Percentiles rank a stretch among this genome's conserved stretches.
Conservation (phyloP, 2,329 filamentous ascomycete species). For the Coniochaeta sp. region DNA sequence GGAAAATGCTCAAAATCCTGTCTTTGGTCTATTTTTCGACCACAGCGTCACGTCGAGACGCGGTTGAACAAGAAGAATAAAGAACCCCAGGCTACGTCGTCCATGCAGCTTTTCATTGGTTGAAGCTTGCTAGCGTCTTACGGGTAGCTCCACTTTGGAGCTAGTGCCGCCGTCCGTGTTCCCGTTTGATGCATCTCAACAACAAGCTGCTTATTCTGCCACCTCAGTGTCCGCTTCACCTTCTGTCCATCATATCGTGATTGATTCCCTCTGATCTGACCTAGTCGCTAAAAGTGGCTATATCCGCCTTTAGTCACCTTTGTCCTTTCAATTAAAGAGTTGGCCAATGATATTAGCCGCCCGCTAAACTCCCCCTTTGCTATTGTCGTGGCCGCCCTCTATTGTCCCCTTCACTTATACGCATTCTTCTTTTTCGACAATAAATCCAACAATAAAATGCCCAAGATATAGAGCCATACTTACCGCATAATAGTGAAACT, state of each 20-base stretch:
- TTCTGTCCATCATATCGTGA: too few species aligned
- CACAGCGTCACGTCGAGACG: constrained; percentile 4
- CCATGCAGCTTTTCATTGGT: not conserved
- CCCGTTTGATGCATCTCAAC: too few species aligned
- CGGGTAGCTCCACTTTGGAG: not conserved
- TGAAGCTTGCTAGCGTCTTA: not conserved
- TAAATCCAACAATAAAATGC: not conserved
- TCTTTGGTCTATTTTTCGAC: too few species aligned
- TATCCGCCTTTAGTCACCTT: too few species aligned
- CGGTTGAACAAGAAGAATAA: not conserved
- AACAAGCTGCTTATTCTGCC: too few species aligned
- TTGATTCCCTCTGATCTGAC: too few species aligned
- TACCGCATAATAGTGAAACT: not conserved
- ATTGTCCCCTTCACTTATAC: not conserved
- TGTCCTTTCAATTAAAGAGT: not conserved
- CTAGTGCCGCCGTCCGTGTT: not conserved
- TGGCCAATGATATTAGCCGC: not conserved
- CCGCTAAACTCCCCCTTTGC: not conserved
- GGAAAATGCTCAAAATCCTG: not conserved
- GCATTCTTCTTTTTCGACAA: too few species aligned
- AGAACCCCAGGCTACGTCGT: not conserved
- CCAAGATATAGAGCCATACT: not conserved
- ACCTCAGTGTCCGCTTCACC: too few species aligned
- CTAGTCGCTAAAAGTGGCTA: too few species aligned
- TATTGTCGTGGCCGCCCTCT: not conserved